These are phyloP conservation scores for Cordyceps cateniannulata DNA, from an alignment of 2,329 filamentous ascomycete genomes.

Conservation along the genomic window DNA sequence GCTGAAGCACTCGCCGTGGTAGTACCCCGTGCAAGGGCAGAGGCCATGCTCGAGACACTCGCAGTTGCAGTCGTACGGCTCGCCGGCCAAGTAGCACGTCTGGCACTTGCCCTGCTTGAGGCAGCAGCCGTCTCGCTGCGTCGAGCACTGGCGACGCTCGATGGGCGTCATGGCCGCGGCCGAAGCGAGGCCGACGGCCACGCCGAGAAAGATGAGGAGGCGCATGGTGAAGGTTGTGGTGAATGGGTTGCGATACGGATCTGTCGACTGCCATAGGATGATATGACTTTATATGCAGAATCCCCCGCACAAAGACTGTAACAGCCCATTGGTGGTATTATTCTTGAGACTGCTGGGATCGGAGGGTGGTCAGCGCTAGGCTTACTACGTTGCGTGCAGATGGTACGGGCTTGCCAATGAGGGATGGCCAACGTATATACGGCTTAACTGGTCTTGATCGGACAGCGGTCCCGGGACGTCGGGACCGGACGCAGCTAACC, in stretches of 20 bases:
- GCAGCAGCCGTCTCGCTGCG: slow-evolving; percentile 9
- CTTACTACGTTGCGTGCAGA: neutral
- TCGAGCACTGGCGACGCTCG: slow-evolving; percentile 5
- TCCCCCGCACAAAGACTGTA: neutral
- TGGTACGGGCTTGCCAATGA: neutral
- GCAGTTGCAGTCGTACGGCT: slow-evolving; percentile 6
- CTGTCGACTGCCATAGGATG: too few relatives aligned
- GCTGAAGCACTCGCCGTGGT: neutral
- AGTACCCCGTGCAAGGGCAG: slow-evolving; percentile 3
- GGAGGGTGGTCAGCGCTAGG: too few relatives aligned
- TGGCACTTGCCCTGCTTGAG: slow-evolving; percentile 2
- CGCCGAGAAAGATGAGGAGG: neutral
- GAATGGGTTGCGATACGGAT: neutral
- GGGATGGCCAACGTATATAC: neutral
- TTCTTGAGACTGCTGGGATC: neutral
- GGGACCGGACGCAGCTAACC: neutral
- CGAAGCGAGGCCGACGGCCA: neutral
- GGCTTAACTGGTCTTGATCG: neutral
- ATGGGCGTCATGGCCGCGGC: neutral
- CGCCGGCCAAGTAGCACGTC: neutral
- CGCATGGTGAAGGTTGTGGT: neutral
- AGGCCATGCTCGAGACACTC: slow-evolving; percentile 6
- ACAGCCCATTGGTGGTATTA: neutral
- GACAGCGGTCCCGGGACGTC: neutral
- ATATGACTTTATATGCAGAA: neutral